Evolutionary conservation across 108 stramenopile genomes (phyloP), one percentile per base, ranked within the genome.

Genomic region (Mediolabrus comicus): DNA sequence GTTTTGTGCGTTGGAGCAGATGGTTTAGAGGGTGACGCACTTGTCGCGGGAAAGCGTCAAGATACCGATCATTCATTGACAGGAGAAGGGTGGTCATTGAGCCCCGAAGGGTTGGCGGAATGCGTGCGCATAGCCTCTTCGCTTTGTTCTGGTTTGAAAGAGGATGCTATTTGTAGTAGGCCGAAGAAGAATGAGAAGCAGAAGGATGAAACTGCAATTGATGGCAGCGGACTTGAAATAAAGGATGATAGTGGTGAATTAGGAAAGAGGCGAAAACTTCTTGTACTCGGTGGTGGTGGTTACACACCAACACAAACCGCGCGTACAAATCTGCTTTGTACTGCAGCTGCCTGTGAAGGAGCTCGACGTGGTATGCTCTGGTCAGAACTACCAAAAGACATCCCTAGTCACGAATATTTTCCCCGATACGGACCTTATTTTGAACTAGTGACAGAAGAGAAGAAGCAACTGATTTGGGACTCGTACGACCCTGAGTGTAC

Each of bases 301-400:
- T 84, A 84, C 54, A 54, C 72, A 53, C 80, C 80, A 53, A 59
- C 75, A 17, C 65, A 78, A 46, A 67, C 80, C 16, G 72, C 83
- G 11, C 32, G 80, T 17, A 65, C 83, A n/a, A 74, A 72, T 58
- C 72, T 71, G 1, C 69, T 78, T 1, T 78, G 83, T 67, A 81
- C 83, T 46, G 83, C 79, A 31, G 83, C 83, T 57, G 80, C 80
- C n/a, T 81, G 80, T 65, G 83, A 81, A 34, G 80, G 69, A 0
- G 80, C 72, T 53, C 63, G 79, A 19, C 73, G 69, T 13, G 74
- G 79, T 4, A 56, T 84, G 59, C 58, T 84, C 24, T 80, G 79
- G 77, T 27, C 34, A 31, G 59, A 75, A 9, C 69, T 84, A 19
- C 83, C 83, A 6, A 67, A 34, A 60, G 74, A 79, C 28, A 66